Evolutionary conservation across 768 basidiomycete genomes (phyloP), one percentile per base, ranked within the genome.

Genomic region (Nevesoporus exiguus): DNA sequence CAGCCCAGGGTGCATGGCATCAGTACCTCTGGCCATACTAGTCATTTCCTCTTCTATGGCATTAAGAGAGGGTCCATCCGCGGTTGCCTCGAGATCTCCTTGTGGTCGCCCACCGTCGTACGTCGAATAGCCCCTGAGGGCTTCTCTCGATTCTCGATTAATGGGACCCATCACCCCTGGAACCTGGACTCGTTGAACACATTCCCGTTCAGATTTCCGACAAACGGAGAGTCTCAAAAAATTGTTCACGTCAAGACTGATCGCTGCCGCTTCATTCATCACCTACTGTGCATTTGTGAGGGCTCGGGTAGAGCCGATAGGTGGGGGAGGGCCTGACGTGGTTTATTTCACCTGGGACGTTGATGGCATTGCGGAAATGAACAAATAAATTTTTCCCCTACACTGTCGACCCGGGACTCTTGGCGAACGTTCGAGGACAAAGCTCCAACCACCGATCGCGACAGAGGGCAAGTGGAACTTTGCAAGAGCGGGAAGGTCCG

Each of bases 301-400:
- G 30, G 49, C 42, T 41, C 21, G 44, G 25, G 45, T 48, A 3
- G 46, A 58, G 43, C 55, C 46, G 45, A 56, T 22, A 47, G 55
- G 43, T 22, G 55, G 64, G 37, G 37, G 17, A 6, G 19, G 4
- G 50, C 57, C 55, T 50, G 66, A 51, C 47, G 17, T 55, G 39
- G 47, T 60, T 66, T 39, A 58, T 66, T 68, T 66, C 61, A 57
- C 49, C 43, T 37, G 40, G 27, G 55, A 66, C 49, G 39, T 47
- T 57, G 57, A 62, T 62, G 57, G 52, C 47, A 6, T 47, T 50
- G 43, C 65, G 65, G 65, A 66, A 68, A 66, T 66, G 66, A 66
- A 68, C 15, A 49, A 63, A 63, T 54, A 58, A 67, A 33, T 61
- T 66, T 66, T 66, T 66, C 55, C 19, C n/a, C 39, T 39, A 33